Percentiles rank a stretch among this genome's conserved stretches.
phyloP scores from a whole-genome alignment of 2,329 filamentous ascomycete species.

The Cladosporium sp. region DNA sequence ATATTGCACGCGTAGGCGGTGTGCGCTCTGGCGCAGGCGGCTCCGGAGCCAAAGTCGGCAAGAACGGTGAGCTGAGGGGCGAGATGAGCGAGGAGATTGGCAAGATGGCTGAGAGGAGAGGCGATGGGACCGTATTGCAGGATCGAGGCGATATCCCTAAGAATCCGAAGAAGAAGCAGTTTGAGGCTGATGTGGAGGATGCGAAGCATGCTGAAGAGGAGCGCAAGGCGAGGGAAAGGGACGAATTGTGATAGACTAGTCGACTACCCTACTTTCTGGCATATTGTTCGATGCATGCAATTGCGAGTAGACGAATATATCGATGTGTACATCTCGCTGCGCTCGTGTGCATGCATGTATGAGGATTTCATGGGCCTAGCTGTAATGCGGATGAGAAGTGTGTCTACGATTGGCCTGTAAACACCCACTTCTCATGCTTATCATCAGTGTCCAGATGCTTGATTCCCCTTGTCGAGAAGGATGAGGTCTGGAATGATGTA shows the following conservation, averaged over 20 bases:
- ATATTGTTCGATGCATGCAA: too few relatives aligned
- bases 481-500: too few relatives aligned
- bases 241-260: slow-evolving; percentile 26
- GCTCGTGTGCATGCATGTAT: too few relatives aligned
- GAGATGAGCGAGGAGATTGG: slow-evolving; percentile 38
- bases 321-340: too few relatives aligned
- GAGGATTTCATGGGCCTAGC: too few relatives aligned
- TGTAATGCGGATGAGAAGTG: too few relatives aligned
- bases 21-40: slow-evolving; percentile 50
- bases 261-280: too few relatives aligned
- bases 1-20: slow-evolving; percentile 23
- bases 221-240: slow-evolving; percentile 22
- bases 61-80: slow-evolving; percentile 26
- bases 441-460: too few relatives aligned
- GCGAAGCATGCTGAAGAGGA: slow-evolving; percentile 25
- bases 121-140: slow-evolving; percentile 45
- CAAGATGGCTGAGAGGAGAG: slow-evolving; percentile 40
- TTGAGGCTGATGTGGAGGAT: slow-evolving; percentile 45
- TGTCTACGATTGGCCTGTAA: too few relatives aligned
- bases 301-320: too few relatives aligned
- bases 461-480: too few relatives aligned
- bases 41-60: slow-evolving; percentile 37
- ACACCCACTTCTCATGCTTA: too few relatives aligned
- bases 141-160: slow-evolving; percentile 32
- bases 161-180: slow-evolving; percentile 61